Conservation (phyloP, 176 grass and related monocot species). For the Triticum timopheevii region DNA sequence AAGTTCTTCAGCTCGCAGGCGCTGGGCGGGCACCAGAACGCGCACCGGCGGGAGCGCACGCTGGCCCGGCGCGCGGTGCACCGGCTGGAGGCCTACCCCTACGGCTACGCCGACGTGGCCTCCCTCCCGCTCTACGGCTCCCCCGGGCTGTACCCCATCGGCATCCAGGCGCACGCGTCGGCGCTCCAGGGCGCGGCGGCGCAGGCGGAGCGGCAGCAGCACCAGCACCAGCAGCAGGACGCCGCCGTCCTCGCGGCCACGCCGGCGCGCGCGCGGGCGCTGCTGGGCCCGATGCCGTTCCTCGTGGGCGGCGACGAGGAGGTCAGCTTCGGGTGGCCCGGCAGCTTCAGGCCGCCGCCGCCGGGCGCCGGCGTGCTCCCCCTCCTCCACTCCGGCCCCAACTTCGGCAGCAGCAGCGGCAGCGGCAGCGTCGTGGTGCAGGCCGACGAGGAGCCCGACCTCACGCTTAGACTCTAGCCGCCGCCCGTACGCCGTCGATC, state of each 20-base stretch:
- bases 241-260: background rate
- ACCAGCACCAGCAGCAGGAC: background rate
- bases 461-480: constrained; percentile 64
- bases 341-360: constrained; percentile 41
- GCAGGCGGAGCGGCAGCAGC: constrained; percentile 2
- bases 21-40: constrained; percentile 47
- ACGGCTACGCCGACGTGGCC: constrained; percentile 54
- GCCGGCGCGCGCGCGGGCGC: constrained; percentile 31
- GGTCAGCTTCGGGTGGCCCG: constrained; percentile 53
- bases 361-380: background rate
- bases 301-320: constrained; percentile 52
- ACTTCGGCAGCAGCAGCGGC: background rate
- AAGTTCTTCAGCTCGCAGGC: constrained; percentile 90
- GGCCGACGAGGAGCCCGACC: constrained; percentile 65
- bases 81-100: constrained; percentile 43
- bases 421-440: constrained; percentile 15
- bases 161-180: constrained; percentile 69
- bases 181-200: constrained; percentile 10
- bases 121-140: constrained; percentile 72
- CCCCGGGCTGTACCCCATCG: constrained; percentile 46
- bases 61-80: constrained; percentile 43
- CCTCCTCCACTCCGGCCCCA: constrained; percentile 12
- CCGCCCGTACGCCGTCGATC: background rate
- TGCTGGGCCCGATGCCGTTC: constrained; percentile 57
- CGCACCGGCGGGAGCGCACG: background rate